Percentiles rank a stretch among this genome's conserved stretches.
Conservation (phyloP, 352 stramenopile species). For the Hyaloperonospora brassicae region DNA sequence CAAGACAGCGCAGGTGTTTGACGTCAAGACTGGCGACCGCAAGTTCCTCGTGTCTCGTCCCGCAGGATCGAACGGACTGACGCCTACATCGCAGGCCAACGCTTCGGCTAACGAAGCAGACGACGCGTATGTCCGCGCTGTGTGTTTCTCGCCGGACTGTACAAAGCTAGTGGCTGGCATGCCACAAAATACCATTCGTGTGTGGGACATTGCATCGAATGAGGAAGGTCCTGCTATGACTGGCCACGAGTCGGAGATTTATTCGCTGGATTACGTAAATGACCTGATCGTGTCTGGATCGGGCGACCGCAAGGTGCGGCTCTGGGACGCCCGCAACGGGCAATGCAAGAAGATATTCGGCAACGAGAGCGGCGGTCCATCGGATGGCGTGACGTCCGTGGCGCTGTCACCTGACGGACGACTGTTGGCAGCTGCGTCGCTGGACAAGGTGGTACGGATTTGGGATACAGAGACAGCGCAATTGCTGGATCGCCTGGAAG, state of each 20-base stretch:
- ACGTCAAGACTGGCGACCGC: conserved; percentile 75
- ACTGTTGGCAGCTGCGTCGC: conserved; percentile 62
- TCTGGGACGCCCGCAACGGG: conserved; percentile 75
- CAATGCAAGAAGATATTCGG: conserved; percentile 83
- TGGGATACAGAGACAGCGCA: conserved; percentile 80
- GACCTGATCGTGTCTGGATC: conserved; percentile 84
- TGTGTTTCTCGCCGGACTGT: conserved; percentile 80
- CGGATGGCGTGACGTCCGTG: conserved; percentile 76
- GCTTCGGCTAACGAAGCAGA: conserved; percentile 57
- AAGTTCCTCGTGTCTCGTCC: conserved; percentile 76
- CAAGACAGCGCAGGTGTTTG: conserved; percentile 83
- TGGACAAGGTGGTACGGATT: conserved; percentile 83
- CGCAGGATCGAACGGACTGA: conserved; percentile 36
- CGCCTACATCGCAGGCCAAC: conserved; percentile 34
- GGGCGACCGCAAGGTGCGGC: conserved; percentile 71
- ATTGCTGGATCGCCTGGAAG: conserved; percentile 72
- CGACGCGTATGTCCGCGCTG: conserved; percentile 73
- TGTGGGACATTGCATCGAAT: conserved; percentile 83
- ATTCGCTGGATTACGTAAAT: conserved; percentile 81
- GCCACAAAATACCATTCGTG: conserved; percentile 82
- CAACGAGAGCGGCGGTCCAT: conserved; percentile 68
- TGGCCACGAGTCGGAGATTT: conserved; percentile 82
- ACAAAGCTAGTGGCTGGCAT: conserved; percentile 83
- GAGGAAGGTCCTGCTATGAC: conserved; percentile 76
- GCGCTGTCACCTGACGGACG: conserved; percentile 71